Evolutionary conservation across 257 asterid genomes (phyloP).

Genomic region (Ehretia macrophylla): DNA sequence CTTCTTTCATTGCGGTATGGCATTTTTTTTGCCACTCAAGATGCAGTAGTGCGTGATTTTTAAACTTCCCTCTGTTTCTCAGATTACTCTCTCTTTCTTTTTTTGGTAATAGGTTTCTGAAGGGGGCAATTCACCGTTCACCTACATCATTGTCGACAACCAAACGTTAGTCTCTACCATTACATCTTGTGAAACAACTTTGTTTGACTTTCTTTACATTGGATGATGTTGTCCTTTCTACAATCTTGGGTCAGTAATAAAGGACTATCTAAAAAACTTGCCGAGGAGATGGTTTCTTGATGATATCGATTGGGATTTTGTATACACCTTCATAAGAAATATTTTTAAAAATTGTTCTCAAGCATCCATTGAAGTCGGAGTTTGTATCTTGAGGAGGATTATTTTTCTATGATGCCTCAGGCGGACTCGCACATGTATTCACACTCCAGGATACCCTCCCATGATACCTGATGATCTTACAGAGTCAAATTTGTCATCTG

Average conservation of each 20-base stretch:
- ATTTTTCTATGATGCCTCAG: constrained; percentile 40
- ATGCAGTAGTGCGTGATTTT: not conserved
- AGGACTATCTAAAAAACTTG: too few species aligned
- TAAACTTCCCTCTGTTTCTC: not conserved
- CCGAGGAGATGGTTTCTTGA: too few species aligned
- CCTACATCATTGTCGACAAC: constrained; percentile 86
- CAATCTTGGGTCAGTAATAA: too few species aligned
- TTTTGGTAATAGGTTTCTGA: constrained; percentile 60
- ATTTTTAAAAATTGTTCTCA: not conserved
- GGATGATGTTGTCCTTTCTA: too few species aligned
- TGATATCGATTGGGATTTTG: too few species aligned
- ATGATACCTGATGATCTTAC: constrained; percentile 81
- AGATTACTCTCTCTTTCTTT: constrained; percentile 4
- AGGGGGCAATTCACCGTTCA: constrained; percentile 96
- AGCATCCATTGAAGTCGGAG: not conserved
- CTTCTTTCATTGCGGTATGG: constrained; percentile 71
- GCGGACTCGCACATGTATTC: constrained; percentile 95
- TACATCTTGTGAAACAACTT: not conserved
- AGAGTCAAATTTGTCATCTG: constrained; percentile 48
- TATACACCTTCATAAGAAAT: not conserved
- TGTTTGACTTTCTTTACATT: too few species aligned
- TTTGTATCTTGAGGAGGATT: not conserved
- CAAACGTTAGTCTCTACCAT: constrained; percentile 63
- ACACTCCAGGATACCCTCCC: constrained; percentile 95
- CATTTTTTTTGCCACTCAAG: constrained; percentile 7